Base-by-base conservation (phyloP, 768 basidiomycete species). In the Naganishia onofrii region DNA sequence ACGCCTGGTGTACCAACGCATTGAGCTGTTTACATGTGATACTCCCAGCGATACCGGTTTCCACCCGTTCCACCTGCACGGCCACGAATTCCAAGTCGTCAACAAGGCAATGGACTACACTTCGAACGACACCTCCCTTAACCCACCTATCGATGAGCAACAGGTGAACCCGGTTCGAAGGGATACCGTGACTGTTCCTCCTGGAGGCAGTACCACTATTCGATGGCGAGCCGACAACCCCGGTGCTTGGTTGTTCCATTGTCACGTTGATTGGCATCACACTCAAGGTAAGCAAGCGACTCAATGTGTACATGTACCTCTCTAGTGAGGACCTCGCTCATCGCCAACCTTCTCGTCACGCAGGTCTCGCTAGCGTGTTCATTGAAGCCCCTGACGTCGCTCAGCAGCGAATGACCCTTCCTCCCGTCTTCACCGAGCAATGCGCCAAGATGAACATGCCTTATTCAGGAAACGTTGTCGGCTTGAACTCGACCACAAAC, bases 171-270 rank as follows among this genome's bases (percentile, higher is more conserved):
- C 94, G 1, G 87, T 94, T 76, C 88, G 92, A n/a, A 86, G 95
- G 48, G 95, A 99, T 80, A 94, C 92, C 0, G 83, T 95, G 19
- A 85, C 87, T 68, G 86, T 96, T 63, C 89, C 90, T 3, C 84
- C 87, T 3, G 84, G 84, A 70, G 81, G 85, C 23, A 88, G 88
- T 3, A 89, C 85, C 13, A 90, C 90, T 0, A 82, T 99, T 54
- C 87, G 92, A 26, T 81, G 93, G 75, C 82, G 88, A 56, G 91
- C 92, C 0, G 91, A 98, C 79, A 98, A 98, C 81, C 95, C 95
- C 0, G 95, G 95, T 13, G 88, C 86, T 9, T 94, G 92, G 77
- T 73, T 81, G 70, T 78, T 80, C 74, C 80, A 79, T 69, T 79
- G 79, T 91, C 79, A 92, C 88, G 88, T 80, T 68, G 79, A 80